Evolutionary conservation across 1,139 yeast species (phyloP), one percentile per base, ranked within the genome.

Genomic region (Suhomyces chickasaworum): DNA sequence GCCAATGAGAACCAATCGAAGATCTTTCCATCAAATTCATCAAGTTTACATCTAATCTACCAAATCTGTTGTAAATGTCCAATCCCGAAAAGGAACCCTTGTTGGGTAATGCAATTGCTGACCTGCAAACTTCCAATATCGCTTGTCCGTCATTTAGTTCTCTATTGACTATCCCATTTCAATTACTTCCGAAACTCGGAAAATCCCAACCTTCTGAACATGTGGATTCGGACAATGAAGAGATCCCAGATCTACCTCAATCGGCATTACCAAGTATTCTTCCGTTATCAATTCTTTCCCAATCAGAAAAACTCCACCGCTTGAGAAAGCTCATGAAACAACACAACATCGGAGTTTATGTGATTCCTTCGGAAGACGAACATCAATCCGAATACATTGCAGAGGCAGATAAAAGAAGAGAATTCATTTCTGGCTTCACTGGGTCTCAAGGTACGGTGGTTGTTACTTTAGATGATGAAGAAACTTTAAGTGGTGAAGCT

Each of bases 371-470:
- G n/a, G 84, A 78, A 54, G 85, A 80, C 56, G 83, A 79, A 50
- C 85, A 80, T 56, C 82, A 75, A 51, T 73, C 80, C 12, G 84
- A 80, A 51, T 73, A 78, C 51, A 77, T 83, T 0, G 72, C 83
- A 0, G 59, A 67, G 15, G 71, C 80, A 2, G 84, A 80, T 49
- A 77, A 71, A 44, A 65, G 84, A 44, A 64, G 84, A 46, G 80
- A 71, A 50, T 80, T 54, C 51, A 68, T 80, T 13, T 62, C 76
- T 15, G 84, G 81, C 0, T 80, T 80, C 53, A 75, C 81, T 2
- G 85, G 85, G 1, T 76, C 82, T 56, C 80, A 84, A 8, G 85
- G 85, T 9, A 61, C 78, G 18, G 82, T 81, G 1, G 68, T 80
- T 10, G 69, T 80, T 8, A 75, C 83, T 0, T 60, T 77, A 39